phyloP scores from a whole-genome alignment of 768 basidiomycete genomes.

The Boletus subparvulus region DNA sequence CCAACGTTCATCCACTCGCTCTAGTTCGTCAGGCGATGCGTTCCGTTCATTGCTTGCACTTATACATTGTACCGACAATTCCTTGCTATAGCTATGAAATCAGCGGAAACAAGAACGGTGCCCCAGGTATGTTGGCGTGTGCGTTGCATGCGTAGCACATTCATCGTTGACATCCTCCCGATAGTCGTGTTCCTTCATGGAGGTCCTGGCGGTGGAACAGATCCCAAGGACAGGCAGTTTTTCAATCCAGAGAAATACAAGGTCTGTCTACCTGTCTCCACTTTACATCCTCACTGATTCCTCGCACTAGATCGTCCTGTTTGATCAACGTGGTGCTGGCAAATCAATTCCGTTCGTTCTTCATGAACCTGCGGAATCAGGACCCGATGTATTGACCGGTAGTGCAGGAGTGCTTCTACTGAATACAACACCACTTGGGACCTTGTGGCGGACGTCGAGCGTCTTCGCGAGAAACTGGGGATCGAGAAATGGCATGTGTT shows the following conservation, averaged over 20 bases:
- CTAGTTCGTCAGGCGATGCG: conserved; percentile 50
- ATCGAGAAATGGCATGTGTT: conserved; percentile 94
- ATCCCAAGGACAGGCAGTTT: conserved; percentile 67
- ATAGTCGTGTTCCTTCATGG: conserved; percentile 82
- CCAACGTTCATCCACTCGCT: conserved; percentile 55
- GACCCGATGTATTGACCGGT: conserved; percentile 2
- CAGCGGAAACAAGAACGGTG: conserved; percentile 73
- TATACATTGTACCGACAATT: not conserved
- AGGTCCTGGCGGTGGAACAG: conserved; percentile 79
- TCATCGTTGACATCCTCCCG: not conserved
- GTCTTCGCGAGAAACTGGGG: conserved; percentile 66
- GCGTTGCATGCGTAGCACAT: not conserved
- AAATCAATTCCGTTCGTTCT: conserved; percentile 75
- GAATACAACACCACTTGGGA: conserved; percentile 95
- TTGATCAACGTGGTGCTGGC: conserved; percentile 89
- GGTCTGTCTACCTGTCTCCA: conserved; percentile 35
- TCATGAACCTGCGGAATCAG: not conserved
- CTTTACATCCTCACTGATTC: not conserved
- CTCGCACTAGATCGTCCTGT: conserved; percentile 64
- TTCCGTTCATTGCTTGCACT: not conserved
- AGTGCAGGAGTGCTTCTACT: conserved; percentile 62
- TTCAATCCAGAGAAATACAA: conserved; percentile 88
- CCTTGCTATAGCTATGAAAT: conserved; percentile 65
- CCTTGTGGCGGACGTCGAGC: conserved; percentile 88
- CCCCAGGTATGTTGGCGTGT: conserved; percentile 52